Evolutionary conservation across 2,329 filamentous ascomycete species (phyloP).

Genomic region (Leptographium procerum): DNA sequence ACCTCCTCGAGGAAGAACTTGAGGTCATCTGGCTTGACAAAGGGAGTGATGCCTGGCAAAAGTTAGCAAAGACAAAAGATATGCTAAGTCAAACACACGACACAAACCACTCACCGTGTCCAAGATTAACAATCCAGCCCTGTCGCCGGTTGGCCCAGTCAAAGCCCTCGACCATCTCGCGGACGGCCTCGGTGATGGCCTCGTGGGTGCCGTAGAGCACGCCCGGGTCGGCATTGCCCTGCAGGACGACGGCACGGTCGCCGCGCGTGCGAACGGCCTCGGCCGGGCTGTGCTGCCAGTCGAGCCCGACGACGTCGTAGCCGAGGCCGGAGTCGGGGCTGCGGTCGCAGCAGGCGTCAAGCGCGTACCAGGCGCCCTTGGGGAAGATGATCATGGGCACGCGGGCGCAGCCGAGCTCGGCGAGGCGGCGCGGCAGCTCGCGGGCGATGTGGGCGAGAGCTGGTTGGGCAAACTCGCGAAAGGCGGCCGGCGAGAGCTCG

Average conservation of each 20-base stretch:
- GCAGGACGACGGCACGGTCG: slow-evolving; percentile 63
- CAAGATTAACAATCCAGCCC: slow-evolving; percentile 94
- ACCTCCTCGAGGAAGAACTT: slow-evolving; percentile 93
- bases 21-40: slow-evolving; percentile 86
- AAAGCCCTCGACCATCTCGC: slow-evolving; percentile 82
- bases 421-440: slow-evolving; percentile 63
- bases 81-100: not conserved
- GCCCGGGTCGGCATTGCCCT: slow-evolving; percentile 93
- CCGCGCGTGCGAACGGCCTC: slow-evolving; percentile 72
- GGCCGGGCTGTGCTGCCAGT: slow-evolving; percentile 86
- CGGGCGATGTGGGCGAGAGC: slow-evolving; percentile 77
- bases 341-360: slow-evolving; percentile 77
- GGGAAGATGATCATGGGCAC: slow-evolving; percentile 98
- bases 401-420: slow-evolving; percentile 60
- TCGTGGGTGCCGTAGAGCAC: slow-evolving; percentile 76
- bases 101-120: slow-evolving; percentile 57
- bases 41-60: slow-evolving; percentile 70
- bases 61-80: not conserved
- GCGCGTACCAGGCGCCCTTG: slow-evolving; percentile 92
- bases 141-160: slow-evolving; percentile 61
- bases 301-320: slow-evolving; percentile 87
- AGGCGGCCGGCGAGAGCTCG: slow-evolving; percentile 75
- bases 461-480: slow-evolving; percentile 75
- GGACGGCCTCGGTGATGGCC: slow-evolving; percentile 70
- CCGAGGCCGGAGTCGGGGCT: too few relatives aligned